phyloP scores from a whole-genome alignment of 2,329 filamentous ascomycete genomes.

The Ambrosiella xylebori region DNA sequence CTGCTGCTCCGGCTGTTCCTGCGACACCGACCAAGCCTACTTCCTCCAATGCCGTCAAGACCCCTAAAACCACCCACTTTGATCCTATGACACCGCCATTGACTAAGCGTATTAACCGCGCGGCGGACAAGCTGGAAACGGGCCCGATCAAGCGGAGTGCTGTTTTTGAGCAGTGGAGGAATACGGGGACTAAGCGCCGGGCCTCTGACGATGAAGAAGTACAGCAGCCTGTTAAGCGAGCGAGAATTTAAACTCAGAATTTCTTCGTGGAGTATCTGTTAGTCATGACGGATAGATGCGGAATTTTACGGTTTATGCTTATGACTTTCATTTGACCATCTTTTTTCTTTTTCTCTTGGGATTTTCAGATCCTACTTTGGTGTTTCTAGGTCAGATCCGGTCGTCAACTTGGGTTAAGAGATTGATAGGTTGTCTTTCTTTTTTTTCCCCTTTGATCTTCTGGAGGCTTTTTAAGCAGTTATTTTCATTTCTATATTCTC shows the following conservation, averaged over 20 bases:
- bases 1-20: slow-evolving; percentile 1
- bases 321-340: neutral
- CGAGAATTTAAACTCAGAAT: neutral
- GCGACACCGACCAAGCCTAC: slow-evolving; percentile 24
- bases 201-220: slow-evolving; percentile 19
- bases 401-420: neutral
- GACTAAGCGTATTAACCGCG: slow-evolving; percentile 42
- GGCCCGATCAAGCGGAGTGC: slow-evolving; percentile 36
- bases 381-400: neutral
- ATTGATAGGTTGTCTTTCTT: neutral
- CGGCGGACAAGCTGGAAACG: slow-evolving; percentile 30
- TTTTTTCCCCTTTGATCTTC: slow-evolving; percentile 1
- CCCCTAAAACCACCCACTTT: slow-evolving; percentile 38
- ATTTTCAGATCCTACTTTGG: neutral
- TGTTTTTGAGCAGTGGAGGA: slow-evolving; percentile 12
- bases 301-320: neutral
- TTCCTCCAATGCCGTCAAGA: slow-evolving; percentile 17
- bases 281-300: neutral
- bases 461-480: slow-evolving; percentile 4
- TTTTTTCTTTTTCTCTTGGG: slow-evolving; percentile 1
- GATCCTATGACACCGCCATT: slow-evolving; percentile 45
- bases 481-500: neutral
- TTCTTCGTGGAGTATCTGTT: neutral
- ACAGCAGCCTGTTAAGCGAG: slow-evolving; percentile 3
- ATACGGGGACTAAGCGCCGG: slow-evolving; percentile 26